Percentiles rank a stretch among this genome's conserved stretches.
Evolutionary conservation across 2,329 filamentous ascomycete species (phyloP).

Genomic region (Fusarium torreyae): DNA sequence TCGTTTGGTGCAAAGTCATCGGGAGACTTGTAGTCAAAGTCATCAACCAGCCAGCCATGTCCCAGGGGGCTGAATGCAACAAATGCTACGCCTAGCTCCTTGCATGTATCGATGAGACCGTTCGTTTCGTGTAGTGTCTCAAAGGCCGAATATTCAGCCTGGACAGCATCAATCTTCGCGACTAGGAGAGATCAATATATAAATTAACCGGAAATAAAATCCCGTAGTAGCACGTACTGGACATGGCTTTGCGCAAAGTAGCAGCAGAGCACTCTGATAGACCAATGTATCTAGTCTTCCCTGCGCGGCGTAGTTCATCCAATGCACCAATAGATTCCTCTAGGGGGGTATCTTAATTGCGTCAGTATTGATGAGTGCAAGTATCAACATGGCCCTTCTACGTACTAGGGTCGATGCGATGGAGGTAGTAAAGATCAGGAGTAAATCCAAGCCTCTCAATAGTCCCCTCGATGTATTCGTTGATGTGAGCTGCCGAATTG

Average conservation of each 20-base stretch:
- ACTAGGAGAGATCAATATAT: not conserved
- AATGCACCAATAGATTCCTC: not conserved
- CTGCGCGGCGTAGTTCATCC: not conserved
- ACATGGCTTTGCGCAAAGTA: not conserved
- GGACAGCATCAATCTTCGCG: not conserved
- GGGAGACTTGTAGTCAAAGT: conserved; percentile 59
- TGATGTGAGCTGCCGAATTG: not conserved
- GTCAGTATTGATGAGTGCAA: not conserved
- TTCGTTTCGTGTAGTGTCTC: not conserved
- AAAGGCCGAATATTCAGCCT: conserved; percentile 3
- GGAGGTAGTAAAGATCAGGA: not conserved
- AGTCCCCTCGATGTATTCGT: not conserved
- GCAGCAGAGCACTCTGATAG: not conserved
- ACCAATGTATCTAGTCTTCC: not conserved
- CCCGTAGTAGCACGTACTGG: not conserved
- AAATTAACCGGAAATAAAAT: too few relatives aligned
- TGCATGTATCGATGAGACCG: not conserved
- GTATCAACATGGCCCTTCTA: not conserved
- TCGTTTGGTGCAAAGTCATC: conserved; percentile 63
- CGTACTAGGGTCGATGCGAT: not conserved
- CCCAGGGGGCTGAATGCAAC: conserved; percentile 64
- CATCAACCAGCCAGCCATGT: conserved; percentile 63
- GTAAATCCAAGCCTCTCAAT: not conserved
- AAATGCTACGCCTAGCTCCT: not conserved
- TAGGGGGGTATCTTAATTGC: not conserved